Evolutionary conservation across 106 monocot species (phyloP), one percentile per base, ranked within the genome.

Genomic region (Amphibolis antarctica): DNA sequence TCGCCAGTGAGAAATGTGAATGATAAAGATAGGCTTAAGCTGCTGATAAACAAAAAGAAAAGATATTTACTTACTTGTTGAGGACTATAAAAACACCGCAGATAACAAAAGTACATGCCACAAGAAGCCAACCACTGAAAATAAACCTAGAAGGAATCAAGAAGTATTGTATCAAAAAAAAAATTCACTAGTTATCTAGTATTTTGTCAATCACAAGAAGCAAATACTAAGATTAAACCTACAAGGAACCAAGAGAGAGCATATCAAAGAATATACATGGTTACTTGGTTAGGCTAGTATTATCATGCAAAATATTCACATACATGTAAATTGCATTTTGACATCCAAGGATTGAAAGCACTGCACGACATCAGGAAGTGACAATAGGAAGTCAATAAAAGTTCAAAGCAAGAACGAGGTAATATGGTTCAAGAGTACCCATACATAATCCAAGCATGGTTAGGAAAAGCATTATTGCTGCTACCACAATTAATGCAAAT

Each of bases 281-380:
- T 11, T 11, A 6, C 0, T 42, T 18, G 12, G 21, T 19, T 20
- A 9, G 11, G 6, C 4, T 23, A 9, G 13, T 1, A 15, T 64
- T 46, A 48, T 3, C 17, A 1, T 15, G n/a, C n/a, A 65, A 20
- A 17, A 62, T 11, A 24, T 6, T 52, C 28, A 59, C 86, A 77
- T 83, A 92, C 91, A 86, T 72, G 63, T 84, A 92, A 52, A 84
- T 75, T 14, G 86, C 72, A 74, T 79, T 68, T 46, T 69, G 83
- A 65, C 66, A 36, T 19, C 81, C 64, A 71, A 78, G 64, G 31
- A 81, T 60, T 36, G 86, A 75, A 53, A 86, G 76, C 18, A 75
- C 91, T 92, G 86, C 63, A 74, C n/a, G 21, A 64, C 22, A 63
- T 62, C 58, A 64, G 19, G 22, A 15, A 23, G 20, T 11, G 10